Percentiles rank a stretch among this genome's conserved stretches.
Evolutionary conservation across 1,284 basidiomycete genomes (phyloP).

Genomic region (Cystobasidium sp.): DNA sequence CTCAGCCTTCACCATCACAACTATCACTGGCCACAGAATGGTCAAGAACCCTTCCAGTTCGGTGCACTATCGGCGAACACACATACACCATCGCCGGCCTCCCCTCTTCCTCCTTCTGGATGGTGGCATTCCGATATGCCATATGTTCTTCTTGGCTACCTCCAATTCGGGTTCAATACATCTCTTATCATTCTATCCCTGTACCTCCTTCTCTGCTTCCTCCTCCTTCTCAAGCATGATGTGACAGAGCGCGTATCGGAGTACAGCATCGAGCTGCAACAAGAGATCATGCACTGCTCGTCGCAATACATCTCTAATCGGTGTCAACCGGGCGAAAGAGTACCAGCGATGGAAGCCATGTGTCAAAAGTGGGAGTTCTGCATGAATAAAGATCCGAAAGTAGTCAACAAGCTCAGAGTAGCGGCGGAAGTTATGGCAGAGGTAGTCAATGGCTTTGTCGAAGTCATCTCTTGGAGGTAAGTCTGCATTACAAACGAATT

Average conservation of each 20-base stretch:
- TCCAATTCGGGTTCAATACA: constrained; percentile 94
- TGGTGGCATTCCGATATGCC: constrained; percentile 42
- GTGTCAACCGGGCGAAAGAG: constrained; percentile 68
- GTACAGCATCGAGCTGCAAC: constrained; percentile 85
- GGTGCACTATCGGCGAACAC: not conserved
- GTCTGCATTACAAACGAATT: constrained; percentile 56
- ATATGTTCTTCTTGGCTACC: constrained; percentile 65
- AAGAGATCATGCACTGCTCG: constrained; percentile 84
- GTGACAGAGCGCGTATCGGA: constrained; percentile 86
- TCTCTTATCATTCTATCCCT: constrained; percentile 81
- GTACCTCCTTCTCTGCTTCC: constrained; percentile 81
- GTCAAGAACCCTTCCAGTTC: constrained; percentile 36
- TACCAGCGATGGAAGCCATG: constrained; percentile 81
- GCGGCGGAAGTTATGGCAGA: constrained; percentile 94
- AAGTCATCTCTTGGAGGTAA: constrained; percentile 94
- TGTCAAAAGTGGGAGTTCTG: constrained; percentile 92
- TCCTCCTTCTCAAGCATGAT: constrained; percentile 86
- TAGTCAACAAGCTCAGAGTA: constrained; percentile 84
- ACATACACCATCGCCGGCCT: not conserved
- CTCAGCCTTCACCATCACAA: constrained; percentile 38
- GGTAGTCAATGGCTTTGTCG: constrained; percentile 93
- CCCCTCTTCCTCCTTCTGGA: constrained; percentile 5
- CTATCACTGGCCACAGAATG: constrained; percentile 25
- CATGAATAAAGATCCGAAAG: constrained; percentile 89
- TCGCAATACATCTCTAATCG: constrained; percentile 77